Evolutionary conservation across 192 early-diverging fungal genomes (phyloP), one percentile per base, ranked within the genome.

Genomic region (Coemansia sp.): DNA sequence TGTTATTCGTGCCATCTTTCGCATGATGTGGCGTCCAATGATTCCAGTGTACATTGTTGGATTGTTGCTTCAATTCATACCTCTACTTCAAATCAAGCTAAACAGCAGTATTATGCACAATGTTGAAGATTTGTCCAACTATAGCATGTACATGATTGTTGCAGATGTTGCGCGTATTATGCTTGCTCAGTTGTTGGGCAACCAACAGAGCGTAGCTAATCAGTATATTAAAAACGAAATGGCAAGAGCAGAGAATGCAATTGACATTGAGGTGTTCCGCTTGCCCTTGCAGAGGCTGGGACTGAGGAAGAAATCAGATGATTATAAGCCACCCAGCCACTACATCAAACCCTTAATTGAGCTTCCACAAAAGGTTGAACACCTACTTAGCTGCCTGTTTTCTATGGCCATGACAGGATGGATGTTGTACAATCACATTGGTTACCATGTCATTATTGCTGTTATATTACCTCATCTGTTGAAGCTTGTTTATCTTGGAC

Each of bases 21-120:
- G 69, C 3, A 53, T 65, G 65, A 63, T 64, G 15, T 80, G 77
- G 77, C 68, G 69, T 4, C 61, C 68, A 9, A 55, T 80, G 41
- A 24, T 71, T 24, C 77, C 72, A 3, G 15, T 71, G n/a, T 80
- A 70, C 37, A 44, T 71, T 7, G 35, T 60, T 3, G 62, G 61
- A 10, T 55, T 35, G 27, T 13, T 74, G n/a, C 11, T 65, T 0
- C 47, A 67, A 29, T 44, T 49, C 1, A 37, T 63, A 2, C n/a
- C 22, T 15, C 40, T 74, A 4, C 18, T 38, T 16, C 12, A 41
- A 7, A 41, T 59, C 13, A 34, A 43, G n/a, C 16, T 71, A n/a
- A 53, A 56, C 18, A 50, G 61, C 8, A 56, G 13, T 64, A 38
- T 74, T 35, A 44, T 74, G 30, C 68, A 71, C 50, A 61, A 65